Percentiles rank a stretch among this genome's conserved stretches.
These are phyloP conservation scores for Stachybotrys echinatus DNA, from an alignment of 2,329 filamentous ascomycete species.

Conservation along the genomic window DNA sequence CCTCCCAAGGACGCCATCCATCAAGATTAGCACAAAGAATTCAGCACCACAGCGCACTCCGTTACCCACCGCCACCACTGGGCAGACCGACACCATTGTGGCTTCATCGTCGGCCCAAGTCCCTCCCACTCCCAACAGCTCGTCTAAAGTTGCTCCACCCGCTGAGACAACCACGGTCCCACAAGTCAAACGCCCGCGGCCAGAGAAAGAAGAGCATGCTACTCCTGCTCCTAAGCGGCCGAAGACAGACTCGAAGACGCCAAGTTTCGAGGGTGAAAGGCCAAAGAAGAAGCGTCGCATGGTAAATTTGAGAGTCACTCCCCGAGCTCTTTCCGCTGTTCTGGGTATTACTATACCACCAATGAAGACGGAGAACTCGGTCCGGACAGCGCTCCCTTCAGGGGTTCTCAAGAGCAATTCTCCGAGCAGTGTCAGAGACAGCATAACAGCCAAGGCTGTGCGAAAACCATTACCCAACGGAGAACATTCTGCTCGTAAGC, in stretches of 20 bases:
- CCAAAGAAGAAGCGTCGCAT: conserved; percentile 24
- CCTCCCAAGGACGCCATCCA: conserved; percentile 26
- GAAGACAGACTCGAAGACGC: conserved; percentile 24
- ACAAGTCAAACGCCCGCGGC: conserved; percentile 27
- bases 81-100: conserved; percentile 19
- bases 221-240: conserved; percentile 32
- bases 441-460: conserved; percentile 25
- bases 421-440: conserved; percentile 17
- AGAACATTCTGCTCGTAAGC: conserved; percentile 20
- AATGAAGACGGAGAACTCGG: conserved; percentile 11
- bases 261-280: conserved; percentile 12
- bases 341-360: conserved; percentile 16
- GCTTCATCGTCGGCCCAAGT: conserved; percentile 17
- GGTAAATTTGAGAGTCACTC: conserved; percentile 31
- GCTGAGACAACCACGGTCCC: conserved; percentile 13
- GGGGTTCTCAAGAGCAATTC: conserved; percentile 18
- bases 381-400: conserved; percentile 27
- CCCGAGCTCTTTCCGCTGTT: conserved; percentile 26
- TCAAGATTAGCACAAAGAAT: conserved; percentile 32
- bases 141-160: conserved; percentile 12
- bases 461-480: conserved; percentile 28
- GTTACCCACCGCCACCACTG: conserved; percentile 7
- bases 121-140: conserved; percentile 2
- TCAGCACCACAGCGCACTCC: conserved; percentile 14
- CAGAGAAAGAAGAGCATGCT: conserved; percentile 28